Conservation (phyloP, 2,329 filamentous ascomycete species). For the Paecilomyces sp. region DNA sequence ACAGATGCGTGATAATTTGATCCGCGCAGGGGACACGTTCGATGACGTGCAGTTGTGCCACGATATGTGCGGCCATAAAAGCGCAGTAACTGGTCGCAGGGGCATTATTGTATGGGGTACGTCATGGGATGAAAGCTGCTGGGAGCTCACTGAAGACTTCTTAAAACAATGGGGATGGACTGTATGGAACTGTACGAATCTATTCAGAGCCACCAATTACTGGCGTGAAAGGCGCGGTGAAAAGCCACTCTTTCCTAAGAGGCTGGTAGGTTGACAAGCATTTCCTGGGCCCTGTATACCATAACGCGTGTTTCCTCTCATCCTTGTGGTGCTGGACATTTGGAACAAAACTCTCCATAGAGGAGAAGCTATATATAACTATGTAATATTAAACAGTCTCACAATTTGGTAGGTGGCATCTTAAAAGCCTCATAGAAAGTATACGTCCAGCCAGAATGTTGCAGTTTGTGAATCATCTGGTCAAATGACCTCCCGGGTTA, state of each 20-base stretch:
- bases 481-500: no score
- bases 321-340: background rate
- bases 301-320: background rate
- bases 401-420: no score
- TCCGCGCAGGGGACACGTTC: constrained; percentile 17
- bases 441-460: background rate
- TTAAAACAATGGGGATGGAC: constrained; percentile 28
- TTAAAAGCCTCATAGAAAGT: no score
- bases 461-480: background rate
- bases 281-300: background rate
- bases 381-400: background rate
- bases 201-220: constrained; percentile 27
- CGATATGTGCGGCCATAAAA: constrained; percentile 24
- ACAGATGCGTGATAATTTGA: constrained; percentile 32
- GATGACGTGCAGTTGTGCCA: constrained; percentile 33
- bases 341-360: background rate
- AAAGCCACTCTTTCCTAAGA: constrained; percentile 5
- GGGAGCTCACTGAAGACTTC: constrained; percentile 34
- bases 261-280: background rate
- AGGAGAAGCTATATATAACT: background rate
- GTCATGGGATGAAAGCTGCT: constrained; percentile 24
- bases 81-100: constrained; percentile 9
- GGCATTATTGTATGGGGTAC: constrained; percentile 31
- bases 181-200: constrained; percentile 23
- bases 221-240: constrained; percentile 30